Evolutionary conservation across 1,284 basidiomycete genomes (phyloP), one percentile per base, ranked within the genome.

Genomic region (Afroboletus lepidellus): DNA sequence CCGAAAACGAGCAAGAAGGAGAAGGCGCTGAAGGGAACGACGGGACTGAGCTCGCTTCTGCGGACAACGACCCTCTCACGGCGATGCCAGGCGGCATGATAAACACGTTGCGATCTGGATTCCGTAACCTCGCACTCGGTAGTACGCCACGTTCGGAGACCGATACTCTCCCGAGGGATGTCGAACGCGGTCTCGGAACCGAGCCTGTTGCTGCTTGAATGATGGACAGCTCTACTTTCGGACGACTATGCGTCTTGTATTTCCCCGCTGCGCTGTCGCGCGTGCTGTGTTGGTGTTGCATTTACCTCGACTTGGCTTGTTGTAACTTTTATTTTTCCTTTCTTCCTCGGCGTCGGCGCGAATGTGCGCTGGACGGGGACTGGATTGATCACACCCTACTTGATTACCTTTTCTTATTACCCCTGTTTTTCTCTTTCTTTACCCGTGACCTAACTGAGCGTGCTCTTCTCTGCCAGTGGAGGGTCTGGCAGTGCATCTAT

Each of bases 161-260:
- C 9, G 61, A 66, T 16, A 58, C 60, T 3, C 65, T 70, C 23
- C 64, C 67, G n/a, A 64, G 71, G 6, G 73, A 74, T 44, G 50
- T 75, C 18, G 73, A 74, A 56, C 68, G 70, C 25, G 72, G 69
- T 6, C 47, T 52, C 1, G 69, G 62, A 2, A 34, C 52, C 0
- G 62, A 60, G 43, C 23, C 49, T 5, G n/a, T 50, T 20, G 20
- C 51, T 12, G 41, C 53, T 46, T 66, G 46, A 66, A 38, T 4
- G 27, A 34, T 18, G n/a, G 21, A n/a, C 5, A 5, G n/a, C 11
- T 15, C 12, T 50, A n/a, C 29, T 12, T 25, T 36, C 8, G 27
- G 27, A 55, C 5, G 8, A 16, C 15, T 36, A 11, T 48, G 44
- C 30, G 30, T 46, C 3, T 41, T 48, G 47, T 43, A 36, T 55